These are phyloP conservation scores for Xylariaceae sp. DNA, from an alignment of 2,329 filamentous ascomycete species.

Conservation along the genomic window DNA sequence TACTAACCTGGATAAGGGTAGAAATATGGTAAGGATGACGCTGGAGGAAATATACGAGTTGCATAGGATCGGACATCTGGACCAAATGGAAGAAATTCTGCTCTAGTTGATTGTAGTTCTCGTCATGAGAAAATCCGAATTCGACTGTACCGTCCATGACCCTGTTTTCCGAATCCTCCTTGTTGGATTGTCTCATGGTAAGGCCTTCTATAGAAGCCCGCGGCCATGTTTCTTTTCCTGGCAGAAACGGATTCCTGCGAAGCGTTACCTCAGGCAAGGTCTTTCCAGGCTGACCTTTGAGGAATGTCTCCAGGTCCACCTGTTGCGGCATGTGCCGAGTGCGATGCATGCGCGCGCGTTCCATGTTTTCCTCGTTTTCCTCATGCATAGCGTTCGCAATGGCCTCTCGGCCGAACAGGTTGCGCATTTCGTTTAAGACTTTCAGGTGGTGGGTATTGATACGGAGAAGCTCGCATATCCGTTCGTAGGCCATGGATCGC, in stretches of 20 bases:
- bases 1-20: constrained; percentile 86
- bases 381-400: constrained; percentile 50
- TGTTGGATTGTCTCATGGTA: constrained; percentile 61
- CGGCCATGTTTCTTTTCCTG: constrained; percentile 85
- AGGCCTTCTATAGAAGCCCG: constrained; percentile 72
- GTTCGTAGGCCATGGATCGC: constrained; percentile 25
- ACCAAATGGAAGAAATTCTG: constrained; percentile 71
- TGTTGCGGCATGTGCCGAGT: constrained; percentile 39
- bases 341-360: constrained; percentile 35
- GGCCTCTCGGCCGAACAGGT: constrained; percentile 50
- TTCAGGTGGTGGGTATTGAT: constrained; percentile 68
- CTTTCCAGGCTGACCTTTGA: constrained; percentile 51
- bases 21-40: constrained; percentile 85
- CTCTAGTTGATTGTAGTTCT: constrained; percentile 68
- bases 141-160: constrained; percentile 52
- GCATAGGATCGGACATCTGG: constrained; percentile 76
- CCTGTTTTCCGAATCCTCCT: constrained; percentile 31
- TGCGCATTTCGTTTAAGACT: constrained; percentile 83
- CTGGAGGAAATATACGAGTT: constrained; percentile 69
- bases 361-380: constrained; percentile 42
- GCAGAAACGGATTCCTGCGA: constrained; percentile 75
- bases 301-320: constrained; percentile 52
- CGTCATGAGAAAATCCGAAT: constrained; percentile 73
- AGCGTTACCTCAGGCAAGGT: constrained; percentile 66
- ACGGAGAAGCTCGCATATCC: constrained; percentile 40